These are phyloP conservation scores for Friedmanniomyces endolithicus DNA, from an alignment of 495 filamentous ascomycete genomes.

Conservation along the genomic window DNA sequence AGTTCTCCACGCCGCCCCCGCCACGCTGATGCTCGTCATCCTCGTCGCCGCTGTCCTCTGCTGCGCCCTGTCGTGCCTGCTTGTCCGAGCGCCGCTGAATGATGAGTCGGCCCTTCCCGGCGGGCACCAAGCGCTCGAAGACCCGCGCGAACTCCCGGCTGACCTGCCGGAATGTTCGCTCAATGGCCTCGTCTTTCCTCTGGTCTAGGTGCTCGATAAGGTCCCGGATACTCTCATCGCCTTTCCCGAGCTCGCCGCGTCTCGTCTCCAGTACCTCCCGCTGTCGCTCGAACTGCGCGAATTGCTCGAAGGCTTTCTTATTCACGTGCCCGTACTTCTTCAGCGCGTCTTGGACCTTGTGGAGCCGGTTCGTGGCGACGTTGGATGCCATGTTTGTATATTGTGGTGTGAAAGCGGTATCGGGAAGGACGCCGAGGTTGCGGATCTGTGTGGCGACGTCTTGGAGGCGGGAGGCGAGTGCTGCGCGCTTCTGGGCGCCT, in stretches of 20 bases:
- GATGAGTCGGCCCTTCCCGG: slow-evolving; percentile 77
- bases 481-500: slow-evolving; percentile 71
- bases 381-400: slow-evolving; percentile 72
- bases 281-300: slow-evolving; percentile 90
- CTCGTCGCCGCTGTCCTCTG: slow-evolving; percentile 35
- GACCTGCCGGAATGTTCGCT: slow-evolving; percentile 96
- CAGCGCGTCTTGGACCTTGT: slow-evolving; percentile 83
- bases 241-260: slow-evolving; percentile 69
- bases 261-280: slow-evolving; percentile 71
- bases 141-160: slow-evolving; percentile 81
- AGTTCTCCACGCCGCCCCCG: slow-evolving; percentile 70
- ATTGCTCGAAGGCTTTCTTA: slow-evolving; percentile 99
- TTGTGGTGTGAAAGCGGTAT: slow-evolving; percentile 75
- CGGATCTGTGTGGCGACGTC: slow-evolving; percentile 81
- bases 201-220: slow-evolving; percentile 87
- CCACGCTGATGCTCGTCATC: background rate
- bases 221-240: slow-evolving; percentile 74
- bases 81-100: slow-evolving; percentile 85
- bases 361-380: slow-evolving; percentile 67
- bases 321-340: slow-evolving; percentile 98
- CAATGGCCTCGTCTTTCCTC: slow-evolving; percentile 89
- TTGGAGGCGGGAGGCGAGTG: slow-evolving; percentile 58
- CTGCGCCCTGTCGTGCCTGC: slow-evolving; percentile 37
- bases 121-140: slow-evolving; percentile 89
- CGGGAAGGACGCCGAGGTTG: slow-evolving; percentile 83